These are phyloP conservation scores for Dactylellina haptotyla DNA, from an alignment of 2,329 filamentous ascomycete genomes.

Conservation along the genomic window DNA sequence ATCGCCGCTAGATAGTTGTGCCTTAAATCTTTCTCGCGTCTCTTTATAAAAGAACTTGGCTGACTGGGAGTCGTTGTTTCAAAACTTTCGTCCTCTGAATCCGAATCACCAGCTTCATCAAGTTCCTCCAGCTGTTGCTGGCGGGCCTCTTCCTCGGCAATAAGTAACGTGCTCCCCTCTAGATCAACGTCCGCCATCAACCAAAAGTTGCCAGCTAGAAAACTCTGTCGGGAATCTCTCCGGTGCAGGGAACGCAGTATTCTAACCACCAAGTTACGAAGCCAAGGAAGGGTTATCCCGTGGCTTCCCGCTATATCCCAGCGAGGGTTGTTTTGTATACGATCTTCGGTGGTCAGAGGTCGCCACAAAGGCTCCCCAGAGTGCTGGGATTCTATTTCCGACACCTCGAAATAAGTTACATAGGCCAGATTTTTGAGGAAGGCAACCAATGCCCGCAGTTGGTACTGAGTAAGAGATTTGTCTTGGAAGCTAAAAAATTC, in stretches of 20 bases:
- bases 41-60: constrained; percentile 73
- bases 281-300: constrained; percentile 79
- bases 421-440: constrained; percentile 94
- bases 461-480: constrained; percentile 73
- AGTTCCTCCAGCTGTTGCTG: constrained; percentile 75
- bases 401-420: constrained; percentile 83
- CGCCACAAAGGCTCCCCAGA: neutral
- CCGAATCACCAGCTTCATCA: constrained; percentile 70
- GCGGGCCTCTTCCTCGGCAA: constrained; percentile 85
- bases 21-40: constrained; percentile 62
- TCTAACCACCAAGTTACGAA: constrained; percentile 35
- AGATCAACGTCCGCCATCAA: constrained; percentile 93
- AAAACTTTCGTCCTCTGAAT: constrained; percentile 64
- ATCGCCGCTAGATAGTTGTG: constrained; percentile 77
- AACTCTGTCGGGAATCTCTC: constrained; percentile 85
- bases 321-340: constrained; percentile 76
- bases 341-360: constrained; percentile 63
- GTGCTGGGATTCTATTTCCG: constrained; percentile 68
- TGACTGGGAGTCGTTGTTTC: constrained; percentile 71
- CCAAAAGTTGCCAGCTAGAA: constrained; percentile 87
- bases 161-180: constrained; percentile 83
- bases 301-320: constrained; percentile 79
- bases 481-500: constrained; percentile 80
- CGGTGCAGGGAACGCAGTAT: constrained; percentile 81
- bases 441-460: constrained; percentile 77